These are phyloP conservation scores for Gossypium thurberi DNA, from an alignment of 345 rosid species.

Conservation along the genomic window DNA sequence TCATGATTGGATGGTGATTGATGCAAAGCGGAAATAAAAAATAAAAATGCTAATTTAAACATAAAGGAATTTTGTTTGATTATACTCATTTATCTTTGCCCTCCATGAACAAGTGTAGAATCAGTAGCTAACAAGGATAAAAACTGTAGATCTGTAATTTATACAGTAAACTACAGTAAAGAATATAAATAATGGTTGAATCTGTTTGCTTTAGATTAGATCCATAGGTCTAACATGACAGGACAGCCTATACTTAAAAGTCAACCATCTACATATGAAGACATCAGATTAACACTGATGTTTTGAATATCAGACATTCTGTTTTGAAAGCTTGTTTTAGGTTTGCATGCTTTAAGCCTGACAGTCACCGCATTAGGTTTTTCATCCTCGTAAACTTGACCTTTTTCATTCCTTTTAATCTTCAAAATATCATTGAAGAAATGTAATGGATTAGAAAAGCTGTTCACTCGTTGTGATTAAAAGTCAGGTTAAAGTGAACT, in stretches of 20 bases:
- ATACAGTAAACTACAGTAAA: background rate
- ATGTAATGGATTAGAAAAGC: background rate
- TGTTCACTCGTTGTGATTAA: background rate
- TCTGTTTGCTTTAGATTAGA: background rate
- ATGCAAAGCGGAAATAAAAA: background rate
- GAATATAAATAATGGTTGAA: background rate
- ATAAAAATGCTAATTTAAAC: no score
- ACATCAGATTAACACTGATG: background rate
- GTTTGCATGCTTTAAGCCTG: background rate
- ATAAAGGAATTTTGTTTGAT: no score
- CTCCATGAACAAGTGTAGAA: background rate
- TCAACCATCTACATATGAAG: background rate
- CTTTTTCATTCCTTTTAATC: background rate
- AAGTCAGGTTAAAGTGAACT: background rate
- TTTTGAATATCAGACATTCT: background rate
- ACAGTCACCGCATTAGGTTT: background rate
- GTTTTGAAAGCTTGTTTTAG: background rate
- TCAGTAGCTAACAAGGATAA: background rate
- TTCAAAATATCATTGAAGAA: background rate
- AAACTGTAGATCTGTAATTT: background rate
- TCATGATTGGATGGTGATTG: constrained; percentile 18
- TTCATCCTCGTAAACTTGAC: background rate
- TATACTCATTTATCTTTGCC: background rate
- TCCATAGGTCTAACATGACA: background rate
- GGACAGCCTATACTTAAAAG: background rate